These are phyloP conservation scores for Magnolia kwangsiensis DNA, from an alignment of 164 flowering plant species.

Conservation along the genomic window DNA sequence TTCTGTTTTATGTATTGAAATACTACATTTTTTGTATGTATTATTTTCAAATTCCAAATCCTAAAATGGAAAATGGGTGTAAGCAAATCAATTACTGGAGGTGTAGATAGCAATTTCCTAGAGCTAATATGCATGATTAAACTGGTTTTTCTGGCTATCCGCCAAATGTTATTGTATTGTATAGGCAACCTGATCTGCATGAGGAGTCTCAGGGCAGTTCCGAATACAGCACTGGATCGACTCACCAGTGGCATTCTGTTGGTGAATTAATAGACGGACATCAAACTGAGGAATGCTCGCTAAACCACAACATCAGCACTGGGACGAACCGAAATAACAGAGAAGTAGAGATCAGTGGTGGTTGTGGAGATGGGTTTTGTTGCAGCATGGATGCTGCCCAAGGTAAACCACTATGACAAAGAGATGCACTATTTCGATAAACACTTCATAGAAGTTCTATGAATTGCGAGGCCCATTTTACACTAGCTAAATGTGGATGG, in stretches of 20 bases:
- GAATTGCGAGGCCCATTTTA: too few relatives aligned
- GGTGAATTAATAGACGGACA: slow-evolving; percentile 38
- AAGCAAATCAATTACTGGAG: not conserved
- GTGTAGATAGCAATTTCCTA: not conserved
- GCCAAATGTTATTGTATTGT: not conserved
- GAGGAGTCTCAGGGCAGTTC: slow-evolving; percentile 82
- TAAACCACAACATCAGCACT: slow-evolving; percentile 26
- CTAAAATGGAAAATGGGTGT: not conserved
- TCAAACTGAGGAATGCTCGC: slow-evolving; percentile 38
- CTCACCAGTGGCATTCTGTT: slow-evolving; percentile 36
- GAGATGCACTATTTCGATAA: not conserved
- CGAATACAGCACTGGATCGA: slow-evolving; percentile 81
- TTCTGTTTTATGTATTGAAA: not conserved
- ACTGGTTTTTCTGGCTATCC: not conserved
- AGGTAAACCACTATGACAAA: slow-evolving; percentile 27
- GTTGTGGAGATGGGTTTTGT: slow-evolving; percentile 13
- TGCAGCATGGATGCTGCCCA: slow-evolving; percentile 10
- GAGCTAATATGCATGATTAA: not conserved
- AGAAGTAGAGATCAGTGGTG: slow-evolving; percentile 18
- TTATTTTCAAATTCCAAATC: too few relatives aligned
- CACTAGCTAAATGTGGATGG: not conserved
- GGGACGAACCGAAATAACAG: slow-evolving; percentile 20
- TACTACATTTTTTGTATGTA: not conserved
- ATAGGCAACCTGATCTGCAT: slow-evolving; percentile 65
- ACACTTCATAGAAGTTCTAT: too few relatives aligned